A percentile compares a stretch with the other conserved stretches of the same genome.
Evolutionary conservation across 257 asterid species (phyloP).

Genomic region (Vinca minor): DNA sequence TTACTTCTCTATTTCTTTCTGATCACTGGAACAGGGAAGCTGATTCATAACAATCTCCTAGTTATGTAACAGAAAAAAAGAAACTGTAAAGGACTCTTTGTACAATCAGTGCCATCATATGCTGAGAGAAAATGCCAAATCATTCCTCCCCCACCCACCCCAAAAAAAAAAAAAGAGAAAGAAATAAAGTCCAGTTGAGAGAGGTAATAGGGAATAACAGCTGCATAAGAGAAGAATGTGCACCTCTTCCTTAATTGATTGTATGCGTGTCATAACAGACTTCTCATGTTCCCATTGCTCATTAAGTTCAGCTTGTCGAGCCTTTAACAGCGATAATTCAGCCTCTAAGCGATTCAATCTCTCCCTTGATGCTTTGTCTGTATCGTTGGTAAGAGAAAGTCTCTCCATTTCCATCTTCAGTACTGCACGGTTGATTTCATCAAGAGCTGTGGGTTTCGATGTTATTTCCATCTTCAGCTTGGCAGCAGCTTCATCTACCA

Average conservation of each 20-base stretch:
- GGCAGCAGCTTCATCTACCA: conserved; percentile 97
- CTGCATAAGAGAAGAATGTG: too few species aligned
- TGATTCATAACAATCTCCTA: too few species aligned
- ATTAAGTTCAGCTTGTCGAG: conserved; percentile 69
- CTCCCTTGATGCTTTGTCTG: conserved; percentile 82
- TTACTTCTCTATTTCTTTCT: too few species aligned
- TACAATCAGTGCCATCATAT: too few species aligned
- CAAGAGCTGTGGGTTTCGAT: conserved; percentile 91
- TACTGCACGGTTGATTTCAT: conserved; percentile 80
- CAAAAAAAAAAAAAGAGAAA: too few species aligned
- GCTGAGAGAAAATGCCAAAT: background rate
- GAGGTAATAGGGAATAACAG: too few species aligned
- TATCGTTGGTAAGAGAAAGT: conserved; percentile 78
- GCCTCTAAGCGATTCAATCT: conserved; percentile 77
- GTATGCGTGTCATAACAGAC: conserved; percentile 72
- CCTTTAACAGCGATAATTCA: conserved; percentile 67
- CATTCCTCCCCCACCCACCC: too few species aligned
- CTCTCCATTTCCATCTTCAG: conserved; percentile 93
- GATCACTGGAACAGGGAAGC: too few species aligned
- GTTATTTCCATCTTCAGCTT: conserved; percentile 96
- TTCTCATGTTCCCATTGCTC: conserved; percentile 96
- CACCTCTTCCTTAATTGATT: conserved; percentile 91
- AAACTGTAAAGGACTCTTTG: too few species aligned
- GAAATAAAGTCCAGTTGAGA: too few species aligned
- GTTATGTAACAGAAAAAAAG: too few species aligned